Conservation (phyloP, 2,329 filamentous ascomycete genomes). For the Podosphaera xanthii region DNA sequence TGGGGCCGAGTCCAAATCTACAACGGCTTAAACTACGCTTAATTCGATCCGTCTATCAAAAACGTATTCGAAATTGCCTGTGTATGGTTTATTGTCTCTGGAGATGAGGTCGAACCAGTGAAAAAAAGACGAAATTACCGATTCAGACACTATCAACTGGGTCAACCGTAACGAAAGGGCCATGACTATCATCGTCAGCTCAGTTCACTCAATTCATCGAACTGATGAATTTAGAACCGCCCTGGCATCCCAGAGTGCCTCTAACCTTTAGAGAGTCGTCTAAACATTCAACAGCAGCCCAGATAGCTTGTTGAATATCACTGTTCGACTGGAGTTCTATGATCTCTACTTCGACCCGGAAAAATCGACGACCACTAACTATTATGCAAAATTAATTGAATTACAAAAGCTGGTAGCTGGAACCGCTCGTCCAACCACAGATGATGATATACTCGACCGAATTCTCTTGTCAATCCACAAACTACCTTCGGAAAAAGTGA, state of each 20-base stretch:
- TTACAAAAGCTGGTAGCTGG: background rate
- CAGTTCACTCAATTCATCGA: background rate
- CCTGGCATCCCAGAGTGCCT: background rate
- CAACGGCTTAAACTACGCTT: too few relatives aligned
- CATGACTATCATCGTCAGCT: background rate
- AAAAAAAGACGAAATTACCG: background rate
- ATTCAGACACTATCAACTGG: background rate
- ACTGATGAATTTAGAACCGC: background rate
- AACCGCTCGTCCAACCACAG: background rate
- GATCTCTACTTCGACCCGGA: background rate
- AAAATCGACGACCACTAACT: background rate
- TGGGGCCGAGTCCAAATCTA: too few relatives aligned
- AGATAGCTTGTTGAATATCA: background rate
- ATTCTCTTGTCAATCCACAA: background rate
- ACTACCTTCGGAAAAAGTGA: background rate
- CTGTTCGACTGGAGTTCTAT: background rate
- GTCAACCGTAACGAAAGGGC: background rate
- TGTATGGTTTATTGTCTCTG: too few relatives aligned
- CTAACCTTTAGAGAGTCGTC: background rate
- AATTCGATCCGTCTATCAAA: too few relatives aligned
- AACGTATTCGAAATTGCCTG: too few relatives aligned
- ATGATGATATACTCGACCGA: too few relatives aligned
- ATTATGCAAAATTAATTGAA: background rate
- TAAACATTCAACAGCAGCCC: background rate
- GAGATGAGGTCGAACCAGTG: slow-evolving; percentile 15